Conservation (phyloP, 2,329 filamentous ascomycete genomes). For the Scytalidium sp. region DNA sequence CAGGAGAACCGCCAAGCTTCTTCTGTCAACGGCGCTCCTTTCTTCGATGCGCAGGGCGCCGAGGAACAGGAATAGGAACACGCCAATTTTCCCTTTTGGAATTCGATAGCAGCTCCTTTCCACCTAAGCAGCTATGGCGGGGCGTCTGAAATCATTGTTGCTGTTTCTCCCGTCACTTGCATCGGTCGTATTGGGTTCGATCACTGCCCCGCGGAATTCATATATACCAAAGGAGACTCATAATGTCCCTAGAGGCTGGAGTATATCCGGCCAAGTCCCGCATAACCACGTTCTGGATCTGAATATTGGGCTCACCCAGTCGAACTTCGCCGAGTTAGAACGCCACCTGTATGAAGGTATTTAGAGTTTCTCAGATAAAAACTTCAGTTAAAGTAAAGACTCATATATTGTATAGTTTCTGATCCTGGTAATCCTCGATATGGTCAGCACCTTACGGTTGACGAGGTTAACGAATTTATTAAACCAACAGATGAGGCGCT, state of each 20-base stretch:
- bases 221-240: conserved; percentile 56
- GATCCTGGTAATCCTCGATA: conserved; percentile 51
- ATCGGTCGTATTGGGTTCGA: conserved; percentile 13
- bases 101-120: neutral
- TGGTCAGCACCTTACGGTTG: conserved; percentile 48
- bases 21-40: neutral
- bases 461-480: conserved; percentile 51
- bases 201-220: conserved; percentile 33
- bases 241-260: conserved; percentile 48
- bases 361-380: neutral
- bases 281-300: conserved; percentile 47
- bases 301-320: conserved; percentile 57
- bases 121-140: neutral
- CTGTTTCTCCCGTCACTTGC: neutral
- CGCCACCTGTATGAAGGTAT: conserved; percentile 49
- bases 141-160: neutral
- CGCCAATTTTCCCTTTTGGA: neutral
- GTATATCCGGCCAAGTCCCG: conserved; percentile 41
- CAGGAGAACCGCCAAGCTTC: neutral
- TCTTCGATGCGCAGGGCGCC: neutral
- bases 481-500: conserved; percentile 49
- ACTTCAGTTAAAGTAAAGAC: conserved; percentile 10
- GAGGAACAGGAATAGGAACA: neutral
- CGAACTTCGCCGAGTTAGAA: conserved; percentile 52
- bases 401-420: conserved; percentile 35